These are phyloP conservation scores for Irpex sp. DNA, from an alignment of 1,284 basidiomycete species.

Conservation along the genomic window DNA sequence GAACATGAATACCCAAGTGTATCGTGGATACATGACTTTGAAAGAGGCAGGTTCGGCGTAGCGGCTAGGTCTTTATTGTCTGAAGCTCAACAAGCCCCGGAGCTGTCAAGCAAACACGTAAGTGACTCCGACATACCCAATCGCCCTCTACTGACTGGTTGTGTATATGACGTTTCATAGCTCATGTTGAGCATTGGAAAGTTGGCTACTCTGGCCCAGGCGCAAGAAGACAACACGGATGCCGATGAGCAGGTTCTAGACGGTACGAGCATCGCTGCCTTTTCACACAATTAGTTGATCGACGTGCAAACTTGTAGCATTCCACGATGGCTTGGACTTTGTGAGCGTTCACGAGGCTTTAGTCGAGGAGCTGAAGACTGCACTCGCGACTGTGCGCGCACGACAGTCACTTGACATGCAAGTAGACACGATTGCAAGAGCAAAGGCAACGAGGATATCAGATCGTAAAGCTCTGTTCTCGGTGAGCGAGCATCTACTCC, in stretches of 20 bases:
- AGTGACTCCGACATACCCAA: conserved; percentile 18
- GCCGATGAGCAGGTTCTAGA: conserved; percentile 51
- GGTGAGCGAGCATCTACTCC: conserved; percentile 26
- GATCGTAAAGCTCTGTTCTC: conserved; percentile 40
- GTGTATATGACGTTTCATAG: conserved; percentile 37
- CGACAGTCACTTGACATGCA: conserved; percentile 66
- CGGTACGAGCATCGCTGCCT: conserved; percentile 33
- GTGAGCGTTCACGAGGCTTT: conserved; percentile 69
- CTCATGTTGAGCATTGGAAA: conserved; percentile 91
- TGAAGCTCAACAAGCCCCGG: conserved; percentile 55
- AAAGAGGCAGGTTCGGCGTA: conserved; percentile 59
- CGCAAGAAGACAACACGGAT: conserved; percentile 52
- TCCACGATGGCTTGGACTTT: conserved; percentile 74
- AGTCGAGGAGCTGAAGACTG: conserved; percentile 52
- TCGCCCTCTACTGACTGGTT: conserved; percentile 5
- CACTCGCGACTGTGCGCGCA: conserved; percentile 43
- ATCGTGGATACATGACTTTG: conserved; percentile 91
- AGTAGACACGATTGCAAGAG: conserved; percentile 55
- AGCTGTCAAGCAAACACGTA: conserved; percentile 75
- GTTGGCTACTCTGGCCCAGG: conserved; percentile 75
- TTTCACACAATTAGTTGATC: background rate
- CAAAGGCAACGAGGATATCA: conserved; percentile 46
- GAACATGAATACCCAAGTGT: conserved; percentile 61
- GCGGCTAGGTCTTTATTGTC: conserved; percentile 65
- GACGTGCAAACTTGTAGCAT: conserved; percentile 37